These are phyloP conservation scores for Trichoderma guizhouense DNA, from an alignment of 2,329 filamentous ascomycete genomes.

Conservation along the genomic window DNA sequence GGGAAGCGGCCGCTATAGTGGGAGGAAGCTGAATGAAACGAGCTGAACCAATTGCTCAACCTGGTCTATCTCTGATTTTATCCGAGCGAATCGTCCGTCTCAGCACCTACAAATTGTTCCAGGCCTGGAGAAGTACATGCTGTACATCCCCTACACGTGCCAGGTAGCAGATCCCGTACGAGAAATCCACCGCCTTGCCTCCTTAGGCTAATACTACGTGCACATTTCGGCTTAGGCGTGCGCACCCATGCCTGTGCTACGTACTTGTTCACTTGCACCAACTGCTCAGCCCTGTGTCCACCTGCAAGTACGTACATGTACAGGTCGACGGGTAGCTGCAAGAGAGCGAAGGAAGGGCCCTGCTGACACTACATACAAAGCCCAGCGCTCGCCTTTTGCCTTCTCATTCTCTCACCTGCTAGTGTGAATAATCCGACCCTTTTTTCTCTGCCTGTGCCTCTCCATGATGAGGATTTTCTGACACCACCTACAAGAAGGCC, in stretches of 20 bases:
- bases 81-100: neutral
- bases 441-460: neutral
- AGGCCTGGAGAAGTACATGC: neutral
- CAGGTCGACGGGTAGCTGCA: neutral
- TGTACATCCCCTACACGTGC: neutral
- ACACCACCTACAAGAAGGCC: neutral
- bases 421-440: neutral
- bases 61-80: neutral
- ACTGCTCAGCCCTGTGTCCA: conserved; percentile 15
- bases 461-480: conserved; percentile 15
- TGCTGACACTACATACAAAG: conserved; percentile 9
- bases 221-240: neutral
- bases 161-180: neutral
- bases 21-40: neutral
- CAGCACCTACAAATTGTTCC: neutral
- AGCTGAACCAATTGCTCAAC: neutral
- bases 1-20: neutral
- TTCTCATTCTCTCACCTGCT: neutral
- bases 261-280: neutral
- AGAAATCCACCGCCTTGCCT: neutral
- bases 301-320: neutral
- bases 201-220: neutral
- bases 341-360: conserved; percentile 7
- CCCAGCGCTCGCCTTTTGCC: neutral
- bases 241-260: neutral